Conservation (phyloP, 345 rosid genomes). For the Noccaea bulbosa region DNA sequence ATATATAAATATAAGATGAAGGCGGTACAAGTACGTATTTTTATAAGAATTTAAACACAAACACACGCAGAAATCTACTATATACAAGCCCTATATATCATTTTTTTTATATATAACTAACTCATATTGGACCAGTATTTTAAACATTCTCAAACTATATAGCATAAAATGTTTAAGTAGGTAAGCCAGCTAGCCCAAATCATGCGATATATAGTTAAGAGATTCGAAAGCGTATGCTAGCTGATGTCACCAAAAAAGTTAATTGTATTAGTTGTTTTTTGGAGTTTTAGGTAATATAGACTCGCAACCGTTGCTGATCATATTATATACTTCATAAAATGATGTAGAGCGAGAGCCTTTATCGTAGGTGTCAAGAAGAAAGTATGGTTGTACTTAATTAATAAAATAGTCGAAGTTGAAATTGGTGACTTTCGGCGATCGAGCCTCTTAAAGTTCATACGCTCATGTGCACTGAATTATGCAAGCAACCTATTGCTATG, state of each 20-base stretch:
- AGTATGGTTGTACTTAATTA: constrained; percentile 29
- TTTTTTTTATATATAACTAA: not conserved
- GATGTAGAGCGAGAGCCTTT: constrained; percentile 4
- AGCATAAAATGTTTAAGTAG: constrained; percentile 2
- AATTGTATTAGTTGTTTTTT: constrained; percentile 7
- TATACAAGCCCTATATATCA: not conserved
- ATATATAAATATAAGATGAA: constrained; percentile 6
- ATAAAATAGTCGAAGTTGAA: constrained; percentile 18
- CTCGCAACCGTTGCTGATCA: constrained; percentile 20
- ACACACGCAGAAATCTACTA: no score
- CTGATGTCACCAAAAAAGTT: constrained; percentile 29
- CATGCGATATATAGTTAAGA: constrained; percentile 29
- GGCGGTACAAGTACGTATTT: constrained; percentile 7
- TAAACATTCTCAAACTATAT: not conserved
- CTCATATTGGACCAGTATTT: not conserved
- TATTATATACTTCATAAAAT: constrained; percentile 14
- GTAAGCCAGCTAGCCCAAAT: constrained; percentile 30
- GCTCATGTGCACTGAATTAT: constrained; percentile 45
- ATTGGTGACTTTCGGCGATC: constrained; percentile 40
- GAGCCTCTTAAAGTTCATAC: constrained; percentile 26
- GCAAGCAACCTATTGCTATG: constrained; percentile 22
- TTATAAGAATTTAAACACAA: not conserved
- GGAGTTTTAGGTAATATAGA: constrained; percentile 12
- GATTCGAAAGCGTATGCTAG: constrained; percentile 29
- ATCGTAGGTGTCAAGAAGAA: constrained; percentile 26